Conservation (phyloP, 371 early-diverging fungal genomes). For the Mucor lusitanicus region DNA sequence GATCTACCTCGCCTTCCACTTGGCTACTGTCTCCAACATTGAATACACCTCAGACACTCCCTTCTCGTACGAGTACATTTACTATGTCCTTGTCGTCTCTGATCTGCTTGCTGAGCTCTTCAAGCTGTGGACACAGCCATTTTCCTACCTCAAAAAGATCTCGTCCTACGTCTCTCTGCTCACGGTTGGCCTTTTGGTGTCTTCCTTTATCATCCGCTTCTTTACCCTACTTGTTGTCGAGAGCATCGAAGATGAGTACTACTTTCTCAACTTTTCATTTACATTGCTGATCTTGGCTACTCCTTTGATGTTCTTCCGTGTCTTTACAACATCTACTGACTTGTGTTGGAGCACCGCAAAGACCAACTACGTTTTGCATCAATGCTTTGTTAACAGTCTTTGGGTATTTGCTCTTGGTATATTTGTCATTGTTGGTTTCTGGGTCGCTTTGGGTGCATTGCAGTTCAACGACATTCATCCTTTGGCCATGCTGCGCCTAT, state of each 20-base stretch:
- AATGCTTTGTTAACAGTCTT: conserved; percentile 34
- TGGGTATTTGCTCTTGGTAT: conserved; percentile 32
- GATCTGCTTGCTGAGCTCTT: conserved; percentile 33
- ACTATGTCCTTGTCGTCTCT: conserved; percentile 38
- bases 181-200: conserved; percentile 18
- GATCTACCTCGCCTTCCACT: conserved; percentile 37
- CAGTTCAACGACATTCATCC: conserved; percentile 37
- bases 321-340: conserved; percentile 24
- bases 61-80: conserved; percentile 37
- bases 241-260: conserved; percentile 16
- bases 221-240: conserved; percentile 16
- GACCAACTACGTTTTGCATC: conserved; percentile 24
- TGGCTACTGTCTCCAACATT: conserved; percentile 31
- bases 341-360: conserved; percentile 36
- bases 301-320: conserved; percentile 43
- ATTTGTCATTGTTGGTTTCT: conserved; percentile 33
- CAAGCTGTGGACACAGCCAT: conserved; percentile 24
- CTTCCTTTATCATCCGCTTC: conserved; percentile 29
- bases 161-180: conserved; percentile 33
- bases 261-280: conserved; percentile 21
- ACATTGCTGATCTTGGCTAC: conserved; percentile 34
- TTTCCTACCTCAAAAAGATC: conserved; percentile 15
- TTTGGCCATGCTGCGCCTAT: conserved; percentile 29
- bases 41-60: conserved; percentile 35
- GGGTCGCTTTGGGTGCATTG: conserved; percentile 42